These are phyloP conservation scores for Podila clonocystis DNA, from an alignment of 192 early-diverging fungal species.

Conservation along the genomic window DNA sequence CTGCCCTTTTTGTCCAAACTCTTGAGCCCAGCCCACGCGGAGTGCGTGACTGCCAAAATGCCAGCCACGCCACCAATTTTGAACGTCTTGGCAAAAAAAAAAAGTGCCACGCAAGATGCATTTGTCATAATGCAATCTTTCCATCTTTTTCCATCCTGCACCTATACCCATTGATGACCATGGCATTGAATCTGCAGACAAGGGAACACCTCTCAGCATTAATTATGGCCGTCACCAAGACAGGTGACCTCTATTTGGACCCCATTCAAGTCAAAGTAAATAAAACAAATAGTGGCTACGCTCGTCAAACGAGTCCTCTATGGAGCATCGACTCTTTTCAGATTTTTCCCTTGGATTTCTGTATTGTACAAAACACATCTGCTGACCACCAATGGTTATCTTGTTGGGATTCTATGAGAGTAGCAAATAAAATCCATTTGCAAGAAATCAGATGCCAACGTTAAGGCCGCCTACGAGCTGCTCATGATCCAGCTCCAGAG, in stretches of 20 bases:
- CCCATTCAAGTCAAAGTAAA: slow-evolving; percentile 38
- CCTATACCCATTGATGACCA: not conserved
- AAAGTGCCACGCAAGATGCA: too few relatives aligned
- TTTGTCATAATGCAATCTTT: slow-evolving; percentile 5
- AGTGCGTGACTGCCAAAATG: not conserved
- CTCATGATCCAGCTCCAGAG: slow-evolving; percentile 57
- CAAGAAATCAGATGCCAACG: slow-evolving; percentile 55
- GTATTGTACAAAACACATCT: not conserved
- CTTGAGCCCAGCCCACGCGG: not conserved
- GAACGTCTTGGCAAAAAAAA: too few relatives aligned
- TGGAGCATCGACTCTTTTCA: slow-evolving; percentile 2
- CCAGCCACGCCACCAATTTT: not conserved
- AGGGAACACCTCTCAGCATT: slow-evolving; percentile 27
- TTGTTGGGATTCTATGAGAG: not conserved
- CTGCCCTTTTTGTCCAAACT: not conserved
- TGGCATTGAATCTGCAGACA: slow-evolving; percentile 30
- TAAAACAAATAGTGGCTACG: not conserved
- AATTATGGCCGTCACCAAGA: slow-evolving; percentile 34
- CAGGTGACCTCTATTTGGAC: slow-evolving; percentile 47
- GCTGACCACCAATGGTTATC: too few relatives aligned
- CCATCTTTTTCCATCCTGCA: slow-evolving; percentile 9
- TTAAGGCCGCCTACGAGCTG: slow-evolving; percentile 49
- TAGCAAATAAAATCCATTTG: slow-evolving; percentile 58
- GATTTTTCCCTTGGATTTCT: not conserved
- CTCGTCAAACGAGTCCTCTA: not conserved